A percentile compares a stretch with the other conserved stretches of the same genome.
These are phyloP conservation scores for Elsinoe ampelina DNA, from an alignment of 2,329 filamentous ascomycete genomes.

Conservation along the genomic window DNA sequence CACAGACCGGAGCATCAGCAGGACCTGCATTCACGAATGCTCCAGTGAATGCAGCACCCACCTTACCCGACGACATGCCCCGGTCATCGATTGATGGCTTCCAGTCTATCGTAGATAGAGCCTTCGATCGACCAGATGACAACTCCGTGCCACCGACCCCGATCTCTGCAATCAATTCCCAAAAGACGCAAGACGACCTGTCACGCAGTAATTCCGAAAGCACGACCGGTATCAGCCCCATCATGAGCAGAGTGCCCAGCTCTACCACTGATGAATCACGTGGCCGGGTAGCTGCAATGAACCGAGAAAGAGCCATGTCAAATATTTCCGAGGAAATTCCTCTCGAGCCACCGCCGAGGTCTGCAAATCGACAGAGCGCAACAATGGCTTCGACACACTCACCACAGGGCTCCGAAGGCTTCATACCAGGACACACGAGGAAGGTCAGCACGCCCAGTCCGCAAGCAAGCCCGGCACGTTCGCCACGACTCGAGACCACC, in stretches of 20 bases:
- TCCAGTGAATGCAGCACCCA: background rate
- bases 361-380: conserved; percentile 26
- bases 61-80: conserved; percentile 7
- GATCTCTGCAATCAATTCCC: conserved; percentile 36
- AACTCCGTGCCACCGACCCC: conserved; percentile 44
- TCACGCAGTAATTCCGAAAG: conserved; percentile 53
- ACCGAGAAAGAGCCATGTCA: conserved; percentile 36
- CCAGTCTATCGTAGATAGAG: conserved; percentile 52
- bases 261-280: conserved; percentile 30
- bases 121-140: conserved; percentile 51
- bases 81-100: conserved; percentile 34
- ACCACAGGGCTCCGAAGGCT: conserved; percentile 19
- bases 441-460: conserved; percentile 50
- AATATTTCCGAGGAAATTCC: conserved; percentile 46
- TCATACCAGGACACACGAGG: conserved; percentile 47
- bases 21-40: background rate
- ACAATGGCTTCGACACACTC: conserved; percentile 27
- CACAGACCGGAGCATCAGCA: too few species aligned
- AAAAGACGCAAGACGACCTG: conserved; percentile 33
- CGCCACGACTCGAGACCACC: conserved; percentile 43
- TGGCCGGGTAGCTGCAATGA: conserved; percentile 29
- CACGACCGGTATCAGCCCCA: conserved; percentile 55
- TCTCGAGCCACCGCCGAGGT: conserved; percentile 23
- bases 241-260: conserved; percentile 50
- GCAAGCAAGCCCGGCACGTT: conserved; percentile 53